Base-by-base conservation (phyloP, 73 alveolate genomes). In the Diophrys appendiculata region DNA sequence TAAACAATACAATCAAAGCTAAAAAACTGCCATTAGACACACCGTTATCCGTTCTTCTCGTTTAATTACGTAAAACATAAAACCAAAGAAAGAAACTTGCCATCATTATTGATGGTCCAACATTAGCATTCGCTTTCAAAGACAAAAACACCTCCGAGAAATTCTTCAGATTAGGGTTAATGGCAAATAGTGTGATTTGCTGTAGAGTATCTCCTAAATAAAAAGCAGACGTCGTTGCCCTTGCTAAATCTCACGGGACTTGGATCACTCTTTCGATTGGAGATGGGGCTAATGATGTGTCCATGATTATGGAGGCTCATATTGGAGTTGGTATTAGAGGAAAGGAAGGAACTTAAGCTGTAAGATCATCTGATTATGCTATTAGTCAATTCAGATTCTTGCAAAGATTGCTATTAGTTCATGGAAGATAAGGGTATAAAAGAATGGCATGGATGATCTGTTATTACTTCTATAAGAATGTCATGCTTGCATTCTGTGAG, bases 251-350 rank as follows among this genome's bases (percentile, higher is more conserved):
- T n/a, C 29, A 65, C 2, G 78, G 78, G 29, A 75, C 34, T 14
- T 74, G 86, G 82, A 53, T 83, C 1, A 76, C 86, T 29, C 70
- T 88, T 14, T 65, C 95, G 25, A 95, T 97, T 54, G 99, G 99
- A 28, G 99, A 97, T 89, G 99, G 99, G 68, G 99, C 98, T 25
- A 97, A 97, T 96, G 99, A 96, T 84, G 99, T 97, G 29, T 92
- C 98, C 22, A 96, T 95, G 99, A 91, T 97, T 22, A 69, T 78
- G 69, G 93, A 90, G 73, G 96, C 96, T 1, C 93, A 86, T 76
- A 87, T 86, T 3, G 96, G 96, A 18, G 88, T 91, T 8, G 97
- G 97, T 27, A 88, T 91, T 28, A 85, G 91, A 74, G 97, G 97
- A 33, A 82, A 88, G 73, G 97, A 91, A 80, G 97, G 97, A 0